Conservation (phyloP, 805 yeast genomes). For the Debaryomyces castellii region DNA sequence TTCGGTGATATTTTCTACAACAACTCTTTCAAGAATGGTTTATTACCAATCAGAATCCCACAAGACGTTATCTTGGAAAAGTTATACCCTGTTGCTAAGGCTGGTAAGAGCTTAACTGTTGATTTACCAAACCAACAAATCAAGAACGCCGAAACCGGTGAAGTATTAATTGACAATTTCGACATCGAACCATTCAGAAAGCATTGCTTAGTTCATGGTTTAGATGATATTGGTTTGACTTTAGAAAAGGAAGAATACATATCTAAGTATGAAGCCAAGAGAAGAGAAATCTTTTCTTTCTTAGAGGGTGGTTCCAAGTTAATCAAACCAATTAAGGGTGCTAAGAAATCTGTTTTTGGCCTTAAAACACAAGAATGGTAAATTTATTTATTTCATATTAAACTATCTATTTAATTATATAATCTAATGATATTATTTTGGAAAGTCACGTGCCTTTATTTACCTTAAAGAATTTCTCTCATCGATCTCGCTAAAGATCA, state of each 20-base stretch:
- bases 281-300: constrained; percentile 84
- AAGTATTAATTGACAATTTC: constrained; percentile 73
- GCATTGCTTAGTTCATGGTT: constrained; percentile 90
- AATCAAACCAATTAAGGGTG: constrained; percentile 62
- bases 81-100: constrained; percentile 76
- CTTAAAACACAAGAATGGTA: constrained; percentile 76
- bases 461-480: background rate
- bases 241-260: constrained; percentile 84
- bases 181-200: constrained; percentile 91
- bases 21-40: constrained; percentile 94
- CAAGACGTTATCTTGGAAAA: constrained; percentile 70
- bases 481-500: background rate
- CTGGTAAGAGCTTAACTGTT: constrained; percentile 68
- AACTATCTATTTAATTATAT: background rate
- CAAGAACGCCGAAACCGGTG: constrained; percentile 56
- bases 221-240: constrained; percentile 96
- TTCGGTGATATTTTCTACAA: constrained; percentile 98
- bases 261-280: constrained; percentile 65
- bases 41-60: constrained; percentile 89
- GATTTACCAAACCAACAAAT: constrained; percentile 89
- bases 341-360: constrained; percentile 68
- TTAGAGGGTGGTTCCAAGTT: constrained; percentile 83
- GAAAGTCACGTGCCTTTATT: constrained; percentile 1
- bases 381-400: constrained; percentile 8
- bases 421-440: background rate